Base-by-base conservation (phyloP, 2,329 filamentous ascomycete genomes). In the Botrytis fabae region DNA sequence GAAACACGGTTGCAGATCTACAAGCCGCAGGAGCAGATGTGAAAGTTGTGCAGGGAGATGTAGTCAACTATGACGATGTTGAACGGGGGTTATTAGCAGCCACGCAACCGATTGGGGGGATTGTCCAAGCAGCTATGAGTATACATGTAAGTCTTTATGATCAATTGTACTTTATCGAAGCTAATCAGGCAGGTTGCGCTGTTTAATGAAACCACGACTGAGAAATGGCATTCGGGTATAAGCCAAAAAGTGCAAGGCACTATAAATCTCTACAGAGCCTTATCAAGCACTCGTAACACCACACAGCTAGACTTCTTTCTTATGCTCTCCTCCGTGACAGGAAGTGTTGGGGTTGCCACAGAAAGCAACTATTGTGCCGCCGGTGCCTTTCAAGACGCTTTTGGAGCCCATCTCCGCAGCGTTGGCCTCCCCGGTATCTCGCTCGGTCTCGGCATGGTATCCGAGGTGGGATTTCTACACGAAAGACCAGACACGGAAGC, bases 341-440 rank as follows among this genome's bases (percentile, higher is more conserved):
- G 80, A 0, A 78, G 73, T 9, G 73, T 82, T 0, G 82, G 81
- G 0, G 78, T 73, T 0, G 74, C 80, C 0, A 80, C 77, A 0
- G 81, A 84, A 69, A 75, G 73, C 51, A 82, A 82, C 59, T 84
- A 84, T 65, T 80, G 78, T n/a, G 79, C 82, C 0, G 80, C 79
- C 6, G 84, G 83, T 71, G 75, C 75, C 9, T 84, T 80, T 74
- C 78, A 82, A 1, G 82, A 84, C 65, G 75, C 78, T 0, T 80
- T 83, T 42, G 77, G 79, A 0, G 57, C 76, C 0, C 79, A 79
- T 62, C 76, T 79, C 3, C 74, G 76, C 1, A 48, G 60, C 4
- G 75, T 76, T 1, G 80, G 79, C 0, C 76, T 80, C 0, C 73
- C 80, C 3, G 77, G 75, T 1, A 63, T 74, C 0, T 79, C 80